Evolutionary conservation across 1,284 basidiomycete species (phyloP), one percentile per base, ranked within the genome.

Genomic region (Malassezia globosa): DNA sequence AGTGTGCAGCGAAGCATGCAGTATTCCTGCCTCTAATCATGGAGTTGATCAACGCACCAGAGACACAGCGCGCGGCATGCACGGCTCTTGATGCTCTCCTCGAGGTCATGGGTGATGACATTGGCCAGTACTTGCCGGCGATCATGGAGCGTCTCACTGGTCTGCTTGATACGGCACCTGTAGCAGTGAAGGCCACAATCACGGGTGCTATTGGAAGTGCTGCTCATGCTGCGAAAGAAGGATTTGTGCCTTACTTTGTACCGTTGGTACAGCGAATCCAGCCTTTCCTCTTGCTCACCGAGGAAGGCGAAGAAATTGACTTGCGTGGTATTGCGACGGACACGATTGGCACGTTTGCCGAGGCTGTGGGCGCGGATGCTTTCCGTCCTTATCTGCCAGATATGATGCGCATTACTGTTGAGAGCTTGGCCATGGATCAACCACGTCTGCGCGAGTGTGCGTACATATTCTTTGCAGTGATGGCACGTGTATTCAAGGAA

Each of bases 401-500:
- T 54, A 82, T 95, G 79, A 96, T 99, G 92, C 83, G 83, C 72
- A 82, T 88, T 62, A 87, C 90, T 3, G 90, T 96, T 77, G 81
- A 85, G 63, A 90, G 86, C 42, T 81, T 92, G 54, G 82, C 85
- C 56, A 80, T 92, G 73, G 85, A 87, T 60, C 76, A 77, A 69
- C 83, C 89, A 5, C 80, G 89, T 55, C 77, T 97, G 54, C 80
- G 88, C 61, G 94, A 99, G 74, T 95, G 89, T 74, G 87, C 84
- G 66, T 97, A 95, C 81, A 78, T 99, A 66, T 96, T 96, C 81
- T 97, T 97, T 64, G 87, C 89, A 55, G 88, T 94, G 60, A 92
- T 97, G 85, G 84, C 90, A 22, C 81, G 86, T 45, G 89, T 97
- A 23, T 99, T 95, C 67, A 86, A 82, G 55, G 86, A 87, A 56